Base-by-base conservation (phyloP, 352 stramenopile species). In the Phytopythium kandeliae region DNA sequence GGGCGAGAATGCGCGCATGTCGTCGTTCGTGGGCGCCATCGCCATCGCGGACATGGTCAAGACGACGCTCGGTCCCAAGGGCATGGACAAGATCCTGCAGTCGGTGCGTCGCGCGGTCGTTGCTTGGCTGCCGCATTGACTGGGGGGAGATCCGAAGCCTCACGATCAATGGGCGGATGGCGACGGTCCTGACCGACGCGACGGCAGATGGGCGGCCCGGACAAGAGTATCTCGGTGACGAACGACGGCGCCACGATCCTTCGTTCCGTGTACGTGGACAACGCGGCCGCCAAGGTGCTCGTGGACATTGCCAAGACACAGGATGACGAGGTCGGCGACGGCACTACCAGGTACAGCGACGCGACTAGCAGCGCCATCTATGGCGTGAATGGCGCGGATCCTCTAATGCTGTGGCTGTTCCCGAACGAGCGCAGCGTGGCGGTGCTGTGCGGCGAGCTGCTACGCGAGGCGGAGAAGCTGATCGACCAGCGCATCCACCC, bases 21-120 rank as follows among this genome's bases (percentile, higher is more conserved):
- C 92, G 40, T 99, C 96, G 30, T 99, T 99, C 66, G 93, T 99
- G 30, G 97, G 97, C 53, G 97, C 97, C 38, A 99, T 99, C 67
- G 96, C 97, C 48, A 99, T 99, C 72, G 94, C 96, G 28, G 97
- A 99, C 74, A 91, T 99, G 61, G 97, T 99, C 26, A 99, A 99
- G 77, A 99, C 97, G 19, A 99, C 97, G 31, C 77, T 99, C 12
- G 97, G 97, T 16, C 97, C 97, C n/a, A 99, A 99, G 71, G 97
- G 97, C 26, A 99, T 99, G 96, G 97, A 99, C 78, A 99, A 99
- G 71, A 99, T 99, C 64, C 74, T 99, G 48, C 97, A 99, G 78
- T 95, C 81, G 12, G 83, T 98, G 26, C 40, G 40, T 1, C 19
- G 36, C 54, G 65, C 64, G 15, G 2, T 26, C 26, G 28, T 17